Conservation (phyloP, 2,329 filamentous ascomycete species). For the Fusarium sterilihyphosum region DNA sequence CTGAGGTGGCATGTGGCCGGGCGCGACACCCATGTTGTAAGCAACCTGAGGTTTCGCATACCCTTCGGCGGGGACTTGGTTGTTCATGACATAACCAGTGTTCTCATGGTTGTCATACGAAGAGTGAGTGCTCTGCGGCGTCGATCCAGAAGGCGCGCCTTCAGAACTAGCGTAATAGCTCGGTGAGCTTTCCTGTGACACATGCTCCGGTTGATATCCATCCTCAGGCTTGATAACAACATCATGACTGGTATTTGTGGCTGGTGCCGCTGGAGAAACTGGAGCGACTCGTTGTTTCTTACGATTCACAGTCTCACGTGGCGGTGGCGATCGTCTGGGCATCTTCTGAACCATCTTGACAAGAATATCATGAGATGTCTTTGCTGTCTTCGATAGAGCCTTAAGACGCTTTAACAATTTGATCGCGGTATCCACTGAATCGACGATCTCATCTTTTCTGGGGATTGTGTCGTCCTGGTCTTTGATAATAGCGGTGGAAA, state of each 20-base stretch:
- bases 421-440: conserved; percentile 50
- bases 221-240: conserved; percentile 5
- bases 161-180: conserved; percentile 21
- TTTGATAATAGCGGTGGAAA: conserved; percentile 62
- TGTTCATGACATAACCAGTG: background rate
- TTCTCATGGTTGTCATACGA: conserved; percentile 13
- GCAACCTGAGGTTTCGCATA: background rate
- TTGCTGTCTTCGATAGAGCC: conserved; percentile 47
- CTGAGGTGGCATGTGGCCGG: background rate
- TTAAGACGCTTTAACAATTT: conserved; percentile 47
- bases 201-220: background rate
- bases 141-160: conserved; percentile 20
- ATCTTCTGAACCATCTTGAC: conserved; percentile 44
- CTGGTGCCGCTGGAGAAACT: background rate
- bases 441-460: conserved; percentile 51
- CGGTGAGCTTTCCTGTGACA: conserved; percentile 27
- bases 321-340: conserved; percentile 39
- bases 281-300: conserved; percentile 21
- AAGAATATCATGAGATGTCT: conserved; percentile 49
- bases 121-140: conserved; percentile 28
- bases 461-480: conserved; percentile 53
- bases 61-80: background rate
- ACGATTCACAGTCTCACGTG: conserved; percentile 5
- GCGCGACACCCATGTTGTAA: background rate
- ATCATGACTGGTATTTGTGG: background rate